These are phyloP conservation scores for Ceratocystis huliohia DNA, from an alignment of 2,329 filamentous ascomycete genomes.

Conservation along the genomic window DNA sequence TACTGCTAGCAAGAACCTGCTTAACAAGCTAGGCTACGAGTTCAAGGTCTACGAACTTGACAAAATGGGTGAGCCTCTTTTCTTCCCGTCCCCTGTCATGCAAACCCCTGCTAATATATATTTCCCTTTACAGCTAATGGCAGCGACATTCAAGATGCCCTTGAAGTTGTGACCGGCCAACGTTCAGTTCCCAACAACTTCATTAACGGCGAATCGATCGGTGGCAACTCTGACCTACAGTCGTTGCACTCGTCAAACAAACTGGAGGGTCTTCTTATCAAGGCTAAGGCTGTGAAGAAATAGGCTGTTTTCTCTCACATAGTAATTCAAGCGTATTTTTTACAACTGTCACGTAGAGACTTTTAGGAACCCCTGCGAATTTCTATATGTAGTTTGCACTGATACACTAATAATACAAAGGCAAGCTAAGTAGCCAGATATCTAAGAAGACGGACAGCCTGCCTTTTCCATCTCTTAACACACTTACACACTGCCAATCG, in stretches of 20 bases:
- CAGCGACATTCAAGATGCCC: constrained; percentile 65
- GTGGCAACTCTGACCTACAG: constrained; percentile 82
- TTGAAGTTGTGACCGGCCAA: constrained; percentile 69
- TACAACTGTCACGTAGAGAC: not conserved
- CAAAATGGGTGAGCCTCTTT: constrained; percentile 47
- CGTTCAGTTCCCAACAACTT: constrained; percentile 91
- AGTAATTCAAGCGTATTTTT: constrained; percentile 9
- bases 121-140: constrained; percentile 54
- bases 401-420: constrained; percentile 34
- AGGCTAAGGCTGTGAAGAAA: constrained; percentile 33
- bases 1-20: constrained; percentile 59
- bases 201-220: constrained; percentile 83
- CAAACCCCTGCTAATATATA: not conserved
- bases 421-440: constrained; percentile 34
- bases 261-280: constrained; percentile 32
- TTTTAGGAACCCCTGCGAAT: constrained; percentile 21
- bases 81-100: not conserved
- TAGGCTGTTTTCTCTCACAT: constrained; percentile 25
- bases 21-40: constrained; percentile 58
- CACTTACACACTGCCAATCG: constrained; percentile 62
- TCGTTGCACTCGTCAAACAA: constrained; percentile 38
- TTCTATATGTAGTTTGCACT: constrained; percentile 19
- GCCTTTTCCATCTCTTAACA: not conserved
- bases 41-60: constrained; percentile 73
- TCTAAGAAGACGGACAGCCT: not conserved